Evolutionary conservation across 2,329 filamentous ascomycete genomes (phyloP), one percentile per base, ranked within the genome.

Genomic region (Pseudocercospora crystallina): DNA sequence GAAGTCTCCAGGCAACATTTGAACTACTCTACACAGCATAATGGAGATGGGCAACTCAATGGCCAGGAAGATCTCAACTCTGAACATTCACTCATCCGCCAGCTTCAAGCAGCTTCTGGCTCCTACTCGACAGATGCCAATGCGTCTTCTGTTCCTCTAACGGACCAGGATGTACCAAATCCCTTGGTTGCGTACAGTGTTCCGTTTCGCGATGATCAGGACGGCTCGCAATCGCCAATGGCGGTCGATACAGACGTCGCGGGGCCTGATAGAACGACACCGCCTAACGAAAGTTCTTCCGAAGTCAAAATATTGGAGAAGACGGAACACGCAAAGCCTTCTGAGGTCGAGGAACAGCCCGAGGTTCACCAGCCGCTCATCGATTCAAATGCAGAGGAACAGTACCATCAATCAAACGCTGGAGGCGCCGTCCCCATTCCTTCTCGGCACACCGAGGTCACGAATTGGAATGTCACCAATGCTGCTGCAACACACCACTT

Each of bases 1-100:
- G 90, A 96, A 71, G 90, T 91, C 0, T 95, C 90, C 43, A 81
- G 89, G 43, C 88, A 89, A 82, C 74, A 75, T 56, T 60, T 94
- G 51, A 87, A 87, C 60, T 75, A 83, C 12, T 80, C 76, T 53
- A 80, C 84, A 36, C 11, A 26, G 37, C 17, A 44, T 37, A 10
- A 43, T 15, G 10, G 20, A 13, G 40, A 38, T 26, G 20, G 20
- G 20, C 20, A 26, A 7, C 20, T 26, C 20, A 26, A 26, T 26
- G 20, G 20, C 20, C 20, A 3, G 7, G 20, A 7, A 4, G 20
- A 26, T 7, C 7, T 26, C 3, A 26, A 3, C 20, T 26, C 20
- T 26, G 20, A 26, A 26, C 20, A 7, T 26, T 26, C 20, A 3
- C 7, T 26, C 4, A 26, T 26, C 20, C 20, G 20, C 7, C 20